Percentiles rank a stretch among this genome's conserved stretches.
Evolutionary conservation across 441 rosid species (phyloP).

Genomic region (Eruca vesicaria): DNA sequence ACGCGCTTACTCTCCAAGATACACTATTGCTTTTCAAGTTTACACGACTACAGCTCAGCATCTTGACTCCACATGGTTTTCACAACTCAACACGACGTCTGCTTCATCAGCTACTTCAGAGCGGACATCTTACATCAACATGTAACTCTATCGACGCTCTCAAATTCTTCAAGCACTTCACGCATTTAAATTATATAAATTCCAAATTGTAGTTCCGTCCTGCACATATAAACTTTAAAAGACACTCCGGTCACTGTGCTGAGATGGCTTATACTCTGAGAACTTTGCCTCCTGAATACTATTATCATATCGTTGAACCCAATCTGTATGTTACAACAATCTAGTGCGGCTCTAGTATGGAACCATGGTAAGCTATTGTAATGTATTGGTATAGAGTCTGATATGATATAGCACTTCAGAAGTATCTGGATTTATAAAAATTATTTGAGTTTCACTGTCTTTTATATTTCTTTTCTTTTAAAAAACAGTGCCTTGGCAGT

Average conservation of each 20-base stretch:
- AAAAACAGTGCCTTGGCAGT: too few species aligned
- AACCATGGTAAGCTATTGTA: neutral
- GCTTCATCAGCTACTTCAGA: too few species aligned
- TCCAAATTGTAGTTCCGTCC: neutral
- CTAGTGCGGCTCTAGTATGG: neutral
- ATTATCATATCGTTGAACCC: neutral
- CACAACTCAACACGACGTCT: too few species aligned
- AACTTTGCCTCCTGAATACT: neutral
- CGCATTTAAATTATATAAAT: neutral
- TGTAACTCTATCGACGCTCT: neutral
- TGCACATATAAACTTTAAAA: neutral
- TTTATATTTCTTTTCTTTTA: too few species aligned
- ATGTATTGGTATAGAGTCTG: neutral
- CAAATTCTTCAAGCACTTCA: constrained; percentile 10
- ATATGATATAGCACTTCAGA: neutral
- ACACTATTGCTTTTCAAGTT: too few species aligned
- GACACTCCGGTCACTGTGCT: neutral
- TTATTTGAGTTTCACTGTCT: too few species aligned
- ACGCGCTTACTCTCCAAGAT: too few species aligned
- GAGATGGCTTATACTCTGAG: constrained; percentile 15
- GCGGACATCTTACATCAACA: too few species aligned
- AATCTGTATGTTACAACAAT: constrained; percentile 13
- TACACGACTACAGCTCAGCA: too few species aligned
- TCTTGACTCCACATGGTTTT: too few species aligned
- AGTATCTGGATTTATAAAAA: too few species aligned